Percentiles rank a stretch among this genome's conserved stretches.
Conservation (phyloP, 179 eudicot species). For the Silene noctiflora region DNA sequence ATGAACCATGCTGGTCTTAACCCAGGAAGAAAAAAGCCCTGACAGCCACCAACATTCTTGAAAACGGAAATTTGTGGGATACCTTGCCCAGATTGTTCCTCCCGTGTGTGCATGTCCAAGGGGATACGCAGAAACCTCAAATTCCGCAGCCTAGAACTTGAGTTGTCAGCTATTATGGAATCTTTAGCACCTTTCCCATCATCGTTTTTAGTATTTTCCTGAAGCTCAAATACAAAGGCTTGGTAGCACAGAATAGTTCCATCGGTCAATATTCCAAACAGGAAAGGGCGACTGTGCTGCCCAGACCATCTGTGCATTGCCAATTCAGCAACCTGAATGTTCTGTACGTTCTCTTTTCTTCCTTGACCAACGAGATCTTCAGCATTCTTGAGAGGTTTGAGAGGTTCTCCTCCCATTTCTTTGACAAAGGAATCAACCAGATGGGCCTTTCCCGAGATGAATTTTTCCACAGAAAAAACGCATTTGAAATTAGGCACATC, state of each 20-base stretch:
- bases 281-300: constrained; percentile 72
- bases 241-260: constrained; percentile 92
- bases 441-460: constrained; percentile 70
- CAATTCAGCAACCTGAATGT: constrained; percentile 72
- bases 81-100: constrained; percentile 52
- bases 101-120: constrained; percentile 73
- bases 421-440: constrained; percentile 61
- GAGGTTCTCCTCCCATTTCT: constrained; percentile 41
- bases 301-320: constrained; percentile 91
- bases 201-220: constrained; percentile 64
- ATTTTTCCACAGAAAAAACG: constrained; percentile 71
- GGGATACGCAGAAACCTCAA: constrained; percentile 80
- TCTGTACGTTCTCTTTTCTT: constrained; percentile 59
- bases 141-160: constrained; percentile 74
- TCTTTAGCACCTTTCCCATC: constrained; percentile 49
- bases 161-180: constrained; percentile 30
- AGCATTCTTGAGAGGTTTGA: constrained; percentile 31
- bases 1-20: constrained; percentile 91
- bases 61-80: constrained; percentile 62
- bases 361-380: constrained; percentile 48
- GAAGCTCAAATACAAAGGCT: constrained; percentile 77
- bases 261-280: constrained; percentile 88
- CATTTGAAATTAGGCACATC: constrained; percentile 83
- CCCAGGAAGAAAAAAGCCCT: constrained; percentile 87
- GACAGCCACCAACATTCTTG: constrained; percentile 84